These are phyloP conservation scores for Xylariaceae sp. DNA, from an alignment of 2,329 filamentous ascomycete species.

Conservation along the genomic window DNA sequence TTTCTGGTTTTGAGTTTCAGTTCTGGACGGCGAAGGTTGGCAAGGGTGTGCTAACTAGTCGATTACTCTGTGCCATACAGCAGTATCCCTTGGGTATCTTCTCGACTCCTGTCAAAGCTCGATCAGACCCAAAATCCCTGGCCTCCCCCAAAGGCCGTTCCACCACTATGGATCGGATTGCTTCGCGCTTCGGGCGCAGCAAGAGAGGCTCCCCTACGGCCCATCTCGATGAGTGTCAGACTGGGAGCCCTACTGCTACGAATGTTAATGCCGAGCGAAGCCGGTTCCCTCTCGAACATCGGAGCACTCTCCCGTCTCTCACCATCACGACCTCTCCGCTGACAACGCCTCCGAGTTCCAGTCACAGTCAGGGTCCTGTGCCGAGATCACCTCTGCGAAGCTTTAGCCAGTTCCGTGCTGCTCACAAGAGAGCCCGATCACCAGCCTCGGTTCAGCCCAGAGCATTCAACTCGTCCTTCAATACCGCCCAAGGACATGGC, in stretches of 20 bases:
- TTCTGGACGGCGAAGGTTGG: too few relatives aligned
- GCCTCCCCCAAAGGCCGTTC: neutral
- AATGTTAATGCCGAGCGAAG: slow-evolving; percentile 11
- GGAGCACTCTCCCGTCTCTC: slow-evolving; percentile 22
- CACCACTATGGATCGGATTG: slow-evolving; percentile 24
- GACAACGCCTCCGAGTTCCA: slow-evolving; percentile 22
- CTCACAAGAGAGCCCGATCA: slow-evolving; percentile 45
- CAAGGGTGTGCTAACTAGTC: too few relatives aligned
- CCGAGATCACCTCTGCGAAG: slow-evolving; percentile 37
- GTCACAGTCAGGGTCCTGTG: slow-evolving; percentile 12
- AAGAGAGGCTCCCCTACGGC: slow-evolving; percentile 17
- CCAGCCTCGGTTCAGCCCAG: slow-evolving; percentile 25
- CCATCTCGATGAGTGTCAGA: slow-evolving; percentile 6
- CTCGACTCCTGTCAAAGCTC: neutral
- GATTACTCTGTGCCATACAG: too few relatives aligned
- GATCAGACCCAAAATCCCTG: too few relatives aligned
- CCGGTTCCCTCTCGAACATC: neutral
- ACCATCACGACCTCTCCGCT: slow-evolving; percentile 19
- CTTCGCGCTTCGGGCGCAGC: slow-evolving; percentile 27
- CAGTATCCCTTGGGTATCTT: too few relatives aligned
- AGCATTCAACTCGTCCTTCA: slow-evolving; percentile 21
- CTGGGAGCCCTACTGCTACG: slow-evolving; percentile 16
- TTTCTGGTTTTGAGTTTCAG: too few relatives aligned
- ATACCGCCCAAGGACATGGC: slow-evolving; percentile 34
- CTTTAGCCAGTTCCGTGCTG: slow-evolving; percentile 38